Evolutionary conservation across 768 basidiomycete genomes (phyloP), one percentile per base, ranked within the genome.

Genomic region (Thelephora aurantiotincta): DNA sequence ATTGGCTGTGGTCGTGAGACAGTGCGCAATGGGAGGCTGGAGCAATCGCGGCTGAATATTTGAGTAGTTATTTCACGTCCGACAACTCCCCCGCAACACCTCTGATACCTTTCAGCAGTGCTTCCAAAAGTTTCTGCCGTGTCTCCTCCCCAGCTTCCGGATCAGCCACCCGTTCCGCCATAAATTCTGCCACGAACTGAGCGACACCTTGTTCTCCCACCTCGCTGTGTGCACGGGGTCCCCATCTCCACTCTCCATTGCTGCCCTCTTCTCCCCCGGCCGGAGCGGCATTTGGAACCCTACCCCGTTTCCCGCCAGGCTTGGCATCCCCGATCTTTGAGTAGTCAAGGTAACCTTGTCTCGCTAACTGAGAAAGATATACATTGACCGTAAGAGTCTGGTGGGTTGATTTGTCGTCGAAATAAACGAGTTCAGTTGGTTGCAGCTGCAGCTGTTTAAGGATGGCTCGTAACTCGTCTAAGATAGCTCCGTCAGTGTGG

Each of bases 241-340:
- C 92, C 92, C 92, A 97, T 14, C 78, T 74, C 89, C 87, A 90
- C 57, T 90, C 86, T 12, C 63, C 61, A 13, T 68, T 72, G 6
- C 64, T 62, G 16, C 63, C 62, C 34, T 65, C 67, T 19, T 53
- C 58, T 7, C 49, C 63, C 20, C 54, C 52, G 14, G 47, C 71
- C 64, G 66, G 64, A 4, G 65, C 58, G 16, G 69, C 67, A n/a
- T 65, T 62, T 33, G 68, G 58, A 7, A 68, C 58, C 2, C 83
- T 74, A 42, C 70, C 73, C 18, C 77, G 75, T 53, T 82, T 82
- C 0, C 60, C 63, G 3, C 60, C 70, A 38, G 64, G 65, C 45
- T 68, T 73, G 20, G 54, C 59, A 11, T 72, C 74, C 14, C 77
- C 80, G 13, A 72, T 61, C 41, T 68, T 68, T 22, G 68, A 60